Base-by-base conservation (phyloP, 176 grass and related monocot species). In the Aechmea fasciata region DNA sequence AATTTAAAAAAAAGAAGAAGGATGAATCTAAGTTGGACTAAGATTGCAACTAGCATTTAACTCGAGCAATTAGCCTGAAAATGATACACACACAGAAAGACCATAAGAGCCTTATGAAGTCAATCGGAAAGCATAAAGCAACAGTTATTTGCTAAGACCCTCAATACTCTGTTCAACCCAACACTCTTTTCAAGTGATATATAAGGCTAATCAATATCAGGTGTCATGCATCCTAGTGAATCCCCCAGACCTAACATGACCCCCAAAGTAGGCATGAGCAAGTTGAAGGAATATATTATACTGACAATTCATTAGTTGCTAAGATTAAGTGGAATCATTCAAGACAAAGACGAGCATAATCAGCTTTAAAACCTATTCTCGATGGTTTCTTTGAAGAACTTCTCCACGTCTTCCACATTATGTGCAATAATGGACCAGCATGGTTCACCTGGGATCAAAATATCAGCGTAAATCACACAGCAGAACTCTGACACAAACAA, bases 381-480 rank as follows among this genome's bases (percentile, higher is more conserved):
- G 48, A 96, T 73, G 49, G 86, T 96, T 15, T 87, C 83, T 79
- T 96, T 96, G 77, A 96, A 96, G 65, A 96, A 96, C 48, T 80
- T 91, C 71, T 96, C 88, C 4, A 96, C 73, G 54, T 96, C 92
- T 83, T 96, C 93, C 74, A 89, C 47, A 64, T 10, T 96, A 41
- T 49, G 67, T 71, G 79, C 86, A 85, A 87, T 57, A 75, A 83
- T 84, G 5, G 93, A 96, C 93, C 93, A 96, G 50, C 86, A 92
- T 47, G 88, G 88, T 84, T 87, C 83, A 62, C 87, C 93, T 96
- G 67, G 33, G 33, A 41, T 41, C 33, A 41, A 41, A 41, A 61
- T 61, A n/a, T n/a, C 55, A 61, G 8, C 6, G 19, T 19, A 4
- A 41, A 41, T 41, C 3, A 41, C 33, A 15, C 2, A 23, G 29